Conservation (phyloP, 108 stramenopile genomes). For the Stephanodiscus triporus region DNA sequence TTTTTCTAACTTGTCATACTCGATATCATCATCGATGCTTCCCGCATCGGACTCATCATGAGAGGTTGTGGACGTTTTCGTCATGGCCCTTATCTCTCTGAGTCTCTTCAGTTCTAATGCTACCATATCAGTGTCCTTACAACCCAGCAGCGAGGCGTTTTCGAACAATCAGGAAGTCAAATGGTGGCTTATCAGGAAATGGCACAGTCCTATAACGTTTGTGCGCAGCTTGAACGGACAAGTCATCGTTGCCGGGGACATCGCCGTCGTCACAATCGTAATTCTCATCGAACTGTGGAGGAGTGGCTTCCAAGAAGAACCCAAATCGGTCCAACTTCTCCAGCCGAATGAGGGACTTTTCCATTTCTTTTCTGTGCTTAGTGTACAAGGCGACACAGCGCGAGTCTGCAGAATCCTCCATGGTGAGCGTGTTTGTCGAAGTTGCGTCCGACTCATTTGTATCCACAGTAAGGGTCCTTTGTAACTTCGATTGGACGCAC, state of each 20-base stretch:
- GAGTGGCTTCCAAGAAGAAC: conserved; percentile 69
- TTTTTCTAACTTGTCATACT: conserved; percentile 37
- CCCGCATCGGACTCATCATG: conserved; percentile 1
- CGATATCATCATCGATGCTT: neutral
- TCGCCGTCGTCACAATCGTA: conserved; percentile 38
- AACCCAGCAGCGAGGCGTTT: conserved; percentile 64
- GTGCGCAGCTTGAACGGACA: neutral
- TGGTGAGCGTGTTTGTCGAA: conserved; percentile 1
- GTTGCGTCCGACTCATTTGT: conserved; percentile 25
- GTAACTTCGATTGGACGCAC: conserved; percentile 17
- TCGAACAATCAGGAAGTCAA: conserved; percentile 66
- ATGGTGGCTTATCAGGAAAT: conserved; percentile 66
- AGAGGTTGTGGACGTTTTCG: conserved; percentile 21
- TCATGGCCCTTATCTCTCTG: conserved; percentile 35
- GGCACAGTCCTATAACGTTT: neutral
- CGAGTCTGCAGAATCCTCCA: conserved; percentile 9
- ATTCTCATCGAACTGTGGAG: conserved; percentile 66
- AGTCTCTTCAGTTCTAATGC: conserved; percentile 49
- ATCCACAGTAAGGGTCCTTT: conserved; percentile 21
- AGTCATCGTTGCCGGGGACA: conserved; percentile 11
- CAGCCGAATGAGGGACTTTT: conserved; percentile 59
- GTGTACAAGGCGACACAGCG: conserved; percentile 54
- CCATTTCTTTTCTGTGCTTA: conserved; percentile 77
- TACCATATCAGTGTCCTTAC: conserved; percentile 71
- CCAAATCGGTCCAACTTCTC: conserved; percentile 78